These are phyloP conservation scores for Sarcodon aspratus DNA, from an alignment of 768 basidiomycete species.

Conservation along the genomic window DNA sequence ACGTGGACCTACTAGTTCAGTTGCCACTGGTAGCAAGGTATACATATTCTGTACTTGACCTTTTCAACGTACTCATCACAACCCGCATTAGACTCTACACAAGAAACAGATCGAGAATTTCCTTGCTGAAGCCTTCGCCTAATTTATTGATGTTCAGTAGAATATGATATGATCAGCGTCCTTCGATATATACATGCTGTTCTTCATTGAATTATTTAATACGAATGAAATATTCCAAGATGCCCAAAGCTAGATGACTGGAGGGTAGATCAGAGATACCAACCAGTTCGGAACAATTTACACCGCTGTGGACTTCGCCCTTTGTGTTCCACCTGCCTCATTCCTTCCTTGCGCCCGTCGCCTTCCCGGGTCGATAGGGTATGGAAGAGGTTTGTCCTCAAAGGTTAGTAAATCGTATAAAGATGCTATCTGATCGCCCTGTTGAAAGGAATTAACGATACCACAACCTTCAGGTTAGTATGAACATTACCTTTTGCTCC, in stretches of 20 bases:
- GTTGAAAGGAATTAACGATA: constrained; percentile 4
- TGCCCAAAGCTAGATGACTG: too few species aligned
- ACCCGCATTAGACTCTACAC: constrained; percentile 47
- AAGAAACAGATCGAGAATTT: constrained; percentile 86
- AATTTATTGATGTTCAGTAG: constrained; percentile 2
- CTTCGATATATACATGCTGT: too few species aligned
- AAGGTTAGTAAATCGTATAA: constrained; percentile 77
- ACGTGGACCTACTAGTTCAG: constrained; percentile 82
- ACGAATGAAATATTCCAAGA: too few species aligned
- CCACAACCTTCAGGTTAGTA: not conserved
- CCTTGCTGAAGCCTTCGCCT: constrained; percentile 46
- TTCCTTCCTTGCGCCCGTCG: too few species aligned
- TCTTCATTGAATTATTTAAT: too few species aligned
- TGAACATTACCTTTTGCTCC: constrained; percentile 67
- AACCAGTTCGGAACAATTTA: too few species aligned
- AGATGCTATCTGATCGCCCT: constrained; percentile 93
- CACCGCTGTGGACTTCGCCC: too few species aligned
- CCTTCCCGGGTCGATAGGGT: constrained; percentile 1
- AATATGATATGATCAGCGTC: too few species aligned
- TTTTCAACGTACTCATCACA: not conserved
- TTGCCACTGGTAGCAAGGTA: constrained; percentile 89
- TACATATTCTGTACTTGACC: not conserved
- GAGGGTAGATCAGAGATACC: too few species aligned
- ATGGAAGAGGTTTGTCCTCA: constrained; percentile 43
- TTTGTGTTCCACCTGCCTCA: too few species aligned